A percentile compares a stretch with the other conserved stretches of the same genome.
Evolutionary conservation across 306 rosid species (phyloP).

Genomic region (Pyrus communis): DNA sequence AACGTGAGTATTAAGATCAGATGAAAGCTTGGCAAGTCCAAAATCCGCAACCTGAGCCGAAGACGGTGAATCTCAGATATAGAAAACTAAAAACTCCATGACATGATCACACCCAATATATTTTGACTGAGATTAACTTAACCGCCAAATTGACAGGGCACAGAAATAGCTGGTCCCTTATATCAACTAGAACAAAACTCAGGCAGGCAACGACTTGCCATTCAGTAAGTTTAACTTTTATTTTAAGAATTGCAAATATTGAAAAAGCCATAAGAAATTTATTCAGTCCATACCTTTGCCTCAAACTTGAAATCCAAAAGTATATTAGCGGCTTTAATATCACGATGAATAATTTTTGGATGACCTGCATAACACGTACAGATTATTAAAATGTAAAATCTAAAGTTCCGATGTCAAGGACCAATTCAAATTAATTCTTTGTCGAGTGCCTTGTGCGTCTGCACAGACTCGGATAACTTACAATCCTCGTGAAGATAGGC

Average conservation of each 20-base stretch:
- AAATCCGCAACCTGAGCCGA: constrained; percentile 84
- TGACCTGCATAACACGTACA: constrained; percentile 48
- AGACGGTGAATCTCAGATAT: not conserved
- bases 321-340: constrained; percentile 83
- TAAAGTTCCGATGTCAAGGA: not conserved
- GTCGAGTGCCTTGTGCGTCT: not conserved
- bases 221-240: not conserved
- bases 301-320: constrained; percentile 90
- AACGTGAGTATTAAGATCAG: constrained; percentile 81
- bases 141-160: not conserved
- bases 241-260: not conserved
- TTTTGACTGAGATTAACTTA: not conserved
- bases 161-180: not conserved
- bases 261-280: not conserved
- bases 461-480: constrained; percentile 30
- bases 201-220: not conserved
- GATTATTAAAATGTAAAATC: constrained; percentile 3
- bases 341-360: constrained; percentile 97
- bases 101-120: not conserved
- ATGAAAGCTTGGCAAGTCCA: constrained; percentile 84
- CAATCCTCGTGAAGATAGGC: constrained; percentile 99
- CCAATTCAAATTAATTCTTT: not conserved
- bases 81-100: not conserved
- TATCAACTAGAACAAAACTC: not conserved
- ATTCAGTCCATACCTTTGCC: constrained; percentile 51